Conservation (phyloP, 352 stramenopile genomes). For the Pythium dissimile region DNA sequence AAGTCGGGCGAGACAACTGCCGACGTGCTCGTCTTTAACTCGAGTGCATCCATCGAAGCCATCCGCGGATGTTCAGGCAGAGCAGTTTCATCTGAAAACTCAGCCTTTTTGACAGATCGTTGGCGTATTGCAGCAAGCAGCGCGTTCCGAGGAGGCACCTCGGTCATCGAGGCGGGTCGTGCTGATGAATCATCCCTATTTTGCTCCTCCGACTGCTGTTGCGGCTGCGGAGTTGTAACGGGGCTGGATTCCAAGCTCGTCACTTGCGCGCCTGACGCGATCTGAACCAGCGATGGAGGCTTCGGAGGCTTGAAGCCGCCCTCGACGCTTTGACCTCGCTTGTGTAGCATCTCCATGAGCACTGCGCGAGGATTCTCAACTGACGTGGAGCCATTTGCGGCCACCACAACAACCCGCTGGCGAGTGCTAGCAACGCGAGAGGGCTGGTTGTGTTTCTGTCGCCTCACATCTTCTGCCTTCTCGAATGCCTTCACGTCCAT, state of each 20-base stretch:
- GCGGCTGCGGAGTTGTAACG: not conserved
- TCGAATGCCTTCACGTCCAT: slow-evolving; percentile 51
- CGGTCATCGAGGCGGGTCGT: not conserved
- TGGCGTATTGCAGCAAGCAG: slow-evolving; percentile 9
- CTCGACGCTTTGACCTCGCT: slow-evolving; percentile 3
- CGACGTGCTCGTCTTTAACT: not conserved
- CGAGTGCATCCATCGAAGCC: not conserved
- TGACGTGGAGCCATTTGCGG: no score
- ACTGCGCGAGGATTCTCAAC: slow-evolving; percentile 3
- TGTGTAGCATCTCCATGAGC: slow-evolving; percentile 14
- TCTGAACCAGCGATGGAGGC: not conserved
- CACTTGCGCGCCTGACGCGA: not conserved
- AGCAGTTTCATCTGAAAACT: not conserved
- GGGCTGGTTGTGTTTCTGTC: not conserved
- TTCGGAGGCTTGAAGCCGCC: no score
- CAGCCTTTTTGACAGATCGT: not conserved
- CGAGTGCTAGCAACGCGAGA: no score
- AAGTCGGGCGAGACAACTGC: not conserved
- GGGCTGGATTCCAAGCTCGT: not conserved
- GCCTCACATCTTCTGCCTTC: slow-evolving; percentile 27
- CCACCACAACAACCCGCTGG: no score
- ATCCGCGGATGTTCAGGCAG: not conserved
- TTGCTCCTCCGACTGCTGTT: not conserved
- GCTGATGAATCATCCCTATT: not conserved
- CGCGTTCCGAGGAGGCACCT: not conserved